Evolutionary conservation across 257 asterid genomes (phyloP).

Genomic region (Capsicum pubescens): DNA sequence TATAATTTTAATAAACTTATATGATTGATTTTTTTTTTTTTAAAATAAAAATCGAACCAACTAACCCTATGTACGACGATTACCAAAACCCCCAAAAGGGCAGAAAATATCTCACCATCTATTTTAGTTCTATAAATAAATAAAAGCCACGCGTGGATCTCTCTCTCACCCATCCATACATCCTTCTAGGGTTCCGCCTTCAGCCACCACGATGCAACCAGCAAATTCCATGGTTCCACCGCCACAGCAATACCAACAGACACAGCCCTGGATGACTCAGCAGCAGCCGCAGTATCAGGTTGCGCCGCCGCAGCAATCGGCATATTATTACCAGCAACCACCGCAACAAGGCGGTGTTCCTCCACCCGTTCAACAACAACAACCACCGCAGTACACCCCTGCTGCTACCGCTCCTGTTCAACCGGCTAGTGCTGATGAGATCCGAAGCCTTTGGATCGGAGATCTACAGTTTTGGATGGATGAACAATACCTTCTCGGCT

Average conservation of each 20-base stretch:
- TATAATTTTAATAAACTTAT: too few species aligned
- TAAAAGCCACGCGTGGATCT: background rate
- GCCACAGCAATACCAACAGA: slow-evolving; percentile 33
- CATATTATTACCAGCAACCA: slow-evolving; percentile 48
- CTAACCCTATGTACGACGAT: too few species aligned
- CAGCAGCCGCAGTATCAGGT: slow-evolving; percentile 45
- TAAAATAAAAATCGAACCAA: too few species aligned
- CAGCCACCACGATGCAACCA: slow-evolving; percentile 48
- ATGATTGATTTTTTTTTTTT: too few species aligned
- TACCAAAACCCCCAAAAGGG: too few species aligned
- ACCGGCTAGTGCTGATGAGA: slow-evolving; percentile 53
- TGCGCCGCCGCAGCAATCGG: slow-evolving; percentile 36
- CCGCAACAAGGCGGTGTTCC: slow-evolving; percentile 32
- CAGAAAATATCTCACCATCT: background rate
- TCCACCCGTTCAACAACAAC: slow-evolving; percentile 51
- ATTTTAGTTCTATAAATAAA: background rate
- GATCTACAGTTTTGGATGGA: slow-evolving; percentile 95
- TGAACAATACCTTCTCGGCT: slow-evolving; percentile 60
- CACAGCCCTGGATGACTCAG: slow-evolving; percentile 41
- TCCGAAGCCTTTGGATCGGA: slow-evolving; percentile 86
- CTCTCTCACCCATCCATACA: background rate
- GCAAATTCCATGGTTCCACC: slow-evolving; percentile 69
- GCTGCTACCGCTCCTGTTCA: slow-evolving; percentile 15
- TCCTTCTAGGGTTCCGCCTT: slow-evolving; percentile 35
- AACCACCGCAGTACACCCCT: background rate